phyloP scores from a whole-genome alignment of 1,284 basidiomycete genomes.

The Malassezia japonica region DNA sequence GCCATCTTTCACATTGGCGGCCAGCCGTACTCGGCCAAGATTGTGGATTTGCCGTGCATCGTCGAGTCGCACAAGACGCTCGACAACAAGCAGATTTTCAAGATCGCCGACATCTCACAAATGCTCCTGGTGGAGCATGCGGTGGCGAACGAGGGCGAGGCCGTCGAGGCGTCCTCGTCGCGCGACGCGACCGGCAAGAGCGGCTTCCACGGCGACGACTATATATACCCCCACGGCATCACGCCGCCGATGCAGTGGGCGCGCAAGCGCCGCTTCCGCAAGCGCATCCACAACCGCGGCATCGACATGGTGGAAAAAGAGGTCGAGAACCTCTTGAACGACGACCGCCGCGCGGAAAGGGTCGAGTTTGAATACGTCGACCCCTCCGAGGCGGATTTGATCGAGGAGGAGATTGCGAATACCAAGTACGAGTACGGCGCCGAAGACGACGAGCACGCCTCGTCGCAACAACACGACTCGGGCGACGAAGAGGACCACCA shows the following conservation, averaged over 20 bases:
- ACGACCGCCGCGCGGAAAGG: conserved; percentile 70
- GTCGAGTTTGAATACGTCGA: conserved; percentile 51
- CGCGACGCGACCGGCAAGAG: conserved; percentile 51
- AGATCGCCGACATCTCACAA: conserved; percentile 90
- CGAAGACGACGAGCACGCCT: conserved; percentile 30
- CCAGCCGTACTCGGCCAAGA: conserved; percentile 73
- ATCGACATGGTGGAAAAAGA: conserved; percentile 96
- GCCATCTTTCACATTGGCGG: conserved; percentile 81
- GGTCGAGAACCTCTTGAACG: conserved; percentile 79
- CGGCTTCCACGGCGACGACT: conserved; percentile 77
- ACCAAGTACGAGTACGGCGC: not conserved
- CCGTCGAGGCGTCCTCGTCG: conserved; percentile 62
- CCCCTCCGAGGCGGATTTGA: conserved; percentile 14
- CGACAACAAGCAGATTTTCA: conserved; percentile 87
- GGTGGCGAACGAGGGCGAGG: conserved; percentile 53
- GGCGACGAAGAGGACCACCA: conserved; percentile 21
- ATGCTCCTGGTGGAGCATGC: conserved; percentile 42
- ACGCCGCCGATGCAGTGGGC: conserved; percentile 86
- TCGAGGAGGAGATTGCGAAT: conserved; percentile 17
- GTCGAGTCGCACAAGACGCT: conserved; percentile 93
- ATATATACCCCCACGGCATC: conserved; percentile 92
- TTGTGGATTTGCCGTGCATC: conserved; percentile 90
- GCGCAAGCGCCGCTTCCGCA: conserved; percentile 84
- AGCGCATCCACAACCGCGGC: conserved; percentile 74
- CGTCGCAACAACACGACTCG: conserved; percentile 52